These are phyloP conservation scores for Cyclostephanos tholiformis DNA, from an alignment of 108 stramenopile species.

Conservation along the genomic window DNA sequence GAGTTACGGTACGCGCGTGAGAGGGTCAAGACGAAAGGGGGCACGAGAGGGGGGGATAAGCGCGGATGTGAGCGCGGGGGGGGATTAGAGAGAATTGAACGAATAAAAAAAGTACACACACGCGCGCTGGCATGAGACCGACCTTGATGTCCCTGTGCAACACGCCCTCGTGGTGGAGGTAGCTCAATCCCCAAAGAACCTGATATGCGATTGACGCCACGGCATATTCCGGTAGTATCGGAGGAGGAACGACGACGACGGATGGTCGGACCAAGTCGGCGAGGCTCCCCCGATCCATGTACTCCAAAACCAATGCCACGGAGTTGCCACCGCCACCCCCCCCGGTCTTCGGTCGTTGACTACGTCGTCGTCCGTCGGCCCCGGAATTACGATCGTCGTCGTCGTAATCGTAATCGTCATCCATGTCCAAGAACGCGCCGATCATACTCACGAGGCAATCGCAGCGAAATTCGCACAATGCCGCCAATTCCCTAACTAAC, in stretches of 20 bases:
- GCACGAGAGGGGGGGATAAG: background rate
- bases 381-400: no score
- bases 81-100: no score
- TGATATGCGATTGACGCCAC: conserved; percentile 79
- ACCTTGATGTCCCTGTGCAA: conserved; percentile 92
- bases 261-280: no score
- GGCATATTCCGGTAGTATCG: conserved; percentile 52
- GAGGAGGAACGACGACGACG: background rate
- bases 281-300: conserved; percentile 82
- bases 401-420: no score
- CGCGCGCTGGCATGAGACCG: background rate
- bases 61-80: background rate
- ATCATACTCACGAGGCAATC: conserved; percentile 70
- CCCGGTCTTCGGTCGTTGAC: no score
- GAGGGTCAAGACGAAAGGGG: background rate
- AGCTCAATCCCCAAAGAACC: conserved; percentile 82
- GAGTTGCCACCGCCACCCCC: background rate
- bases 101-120: background rate
- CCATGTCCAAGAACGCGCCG: conserved; percentile 72
- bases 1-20: no score
- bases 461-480: conserved; percentile 56
- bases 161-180: conserved; percentile 80
- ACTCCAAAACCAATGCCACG: conserved; percentile 66
- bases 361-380: no score
- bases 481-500: conserved; percentile 71